Evolutionary conservation across 2,329 filamentous ascomycete genomes (phyloP), one percentile per base, ranked within the genome.

Genomic region (Pestalotiopsis sp.): DNA sequence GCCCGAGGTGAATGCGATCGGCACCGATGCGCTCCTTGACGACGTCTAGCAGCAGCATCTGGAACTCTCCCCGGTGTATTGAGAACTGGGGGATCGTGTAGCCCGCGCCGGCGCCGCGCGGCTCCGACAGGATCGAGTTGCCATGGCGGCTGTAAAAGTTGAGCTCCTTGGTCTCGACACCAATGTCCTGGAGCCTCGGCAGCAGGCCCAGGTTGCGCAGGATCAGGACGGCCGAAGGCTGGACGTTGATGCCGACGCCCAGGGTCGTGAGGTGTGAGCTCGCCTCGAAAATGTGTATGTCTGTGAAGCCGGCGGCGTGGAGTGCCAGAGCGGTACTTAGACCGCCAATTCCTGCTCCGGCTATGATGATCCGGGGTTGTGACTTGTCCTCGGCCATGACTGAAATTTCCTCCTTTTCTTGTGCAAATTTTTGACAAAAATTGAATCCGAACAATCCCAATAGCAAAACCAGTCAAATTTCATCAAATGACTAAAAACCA

Each of bases 231-330:
- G 83, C 82, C 3, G 81, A 82, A 0, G 82, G 82, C 68, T 84
- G 82, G 2, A 84, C 78, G 65, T 84, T 84, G 73, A 85, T 84
- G 3, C 82, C 82, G 0, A 83, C 82, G 5, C 82, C 82, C 5
- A 84, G 75, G 6, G 81, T 80, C 6, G 80, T 82, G 9, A 84
- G 75, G n/a, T 77, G 75, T 2, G 76, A 76, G 7, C 80, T 78
- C 2, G 82, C 79, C 70, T 84, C 82, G 71, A 81, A 84, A 27
- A 84, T 76, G 57, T 80, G 73, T 63, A 84, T 80, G 72, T 83
- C 76, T n/a, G 73, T 81, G 70, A 81, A 78, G 39, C 76, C 76
- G 23, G 72, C 71, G 31, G 76, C 75, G 66, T 79, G 74, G 3
- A 79, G 69, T 11, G 77, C 71, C 9, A 79, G 72, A 5, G 72